phyloP scores from a whole-genome alignment of 148 eudicot species.

The Polygonum maritimum region DNA sequence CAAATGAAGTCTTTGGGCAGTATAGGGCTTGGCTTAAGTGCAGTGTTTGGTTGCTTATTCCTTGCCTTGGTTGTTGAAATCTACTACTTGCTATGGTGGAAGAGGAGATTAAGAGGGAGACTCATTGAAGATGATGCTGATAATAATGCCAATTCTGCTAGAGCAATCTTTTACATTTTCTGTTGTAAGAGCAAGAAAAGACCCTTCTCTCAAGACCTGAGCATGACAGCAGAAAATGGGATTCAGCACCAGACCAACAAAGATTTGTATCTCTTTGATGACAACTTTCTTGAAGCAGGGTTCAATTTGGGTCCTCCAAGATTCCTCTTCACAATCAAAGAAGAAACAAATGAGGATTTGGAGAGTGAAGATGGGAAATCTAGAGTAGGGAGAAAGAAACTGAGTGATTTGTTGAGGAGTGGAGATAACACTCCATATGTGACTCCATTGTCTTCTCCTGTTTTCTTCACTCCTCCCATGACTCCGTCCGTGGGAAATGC shows the following conservation, averaged over 20 bases:
- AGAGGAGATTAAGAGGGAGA: constrained; percentile 35
- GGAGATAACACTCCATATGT: constrained; percentile 34
- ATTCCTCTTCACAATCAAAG: constrained; percentile 67
- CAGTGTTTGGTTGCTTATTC: constrained; percentile 50
- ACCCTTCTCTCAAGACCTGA: constrained; percentile 21
- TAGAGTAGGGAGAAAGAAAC: constrained; percentile 30
- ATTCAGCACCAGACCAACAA: constrained; percentile 9
- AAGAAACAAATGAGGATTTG: constrained; percentile 71
- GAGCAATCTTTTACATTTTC: constrained; percentile 29
- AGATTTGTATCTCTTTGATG: constrained; percentile 30
- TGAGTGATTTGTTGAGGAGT: constrained; percentile 30
- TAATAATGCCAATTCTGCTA: constrained; percentile 13
- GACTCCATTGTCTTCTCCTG: constrained; percentile 59
- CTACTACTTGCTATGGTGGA: constrained; percentile 82
- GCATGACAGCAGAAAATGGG: background rate
- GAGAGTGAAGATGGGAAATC: constrained; percentile 52
- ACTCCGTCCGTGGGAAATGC: constrained; percentile 24
- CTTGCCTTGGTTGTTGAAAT: constrained; percentile 59
- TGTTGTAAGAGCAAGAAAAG: constrained; percentile 35
- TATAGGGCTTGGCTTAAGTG: constrained; percentile 57
- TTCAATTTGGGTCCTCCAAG: constrained; percentile 43
- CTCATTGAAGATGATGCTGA: background rate
- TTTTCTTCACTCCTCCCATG: constrained; percentile 50
- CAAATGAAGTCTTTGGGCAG: constrained; percentile 52
- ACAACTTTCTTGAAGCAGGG: constrained; percentile 14